Evolutionary conservation across 148 eudicot species (phyloP).

Genomic region (Vaccinium darrowii): DNA sequence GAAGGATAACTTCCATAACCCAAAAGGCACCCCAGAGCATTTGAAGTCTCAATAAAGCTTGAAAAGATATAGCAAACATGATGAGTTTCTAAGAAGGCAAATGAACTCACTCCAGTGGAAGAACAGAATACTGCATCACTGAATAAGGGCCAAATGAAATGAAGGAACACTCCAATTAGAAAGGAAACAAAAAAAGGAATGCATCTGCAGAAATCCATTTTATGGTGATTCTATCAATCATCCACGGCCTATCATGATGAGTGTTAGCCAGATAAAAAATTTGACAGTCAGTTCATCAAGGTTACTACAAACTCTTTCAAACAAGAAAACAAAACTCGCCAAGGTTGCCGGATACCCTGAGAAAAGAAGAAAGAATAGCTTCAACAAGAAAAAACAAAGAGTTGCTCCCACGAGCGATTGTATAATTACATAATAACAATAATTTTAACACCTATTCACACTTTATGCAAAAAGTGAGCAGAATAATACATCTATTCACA

Average conservation of each 20-base stretch:
- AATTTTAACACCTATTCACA: neutral
- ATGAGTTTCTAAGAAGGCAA: neutral
- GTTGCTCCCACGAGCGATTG: neutral
- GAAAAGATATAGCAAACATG: neutral
- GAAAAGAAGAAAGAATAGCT: neutral
- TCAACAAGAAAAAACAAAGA: neutral
- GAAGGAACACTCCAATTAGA: neutral
- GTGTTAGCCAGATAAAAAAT: neutral
- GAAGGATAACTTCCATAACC: neutral
- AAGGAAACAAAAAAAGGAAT: neutral
- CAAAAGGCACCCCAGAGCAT: neutral
- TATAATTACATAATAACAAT: neutral
- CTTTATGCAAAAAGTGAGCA: neutral
- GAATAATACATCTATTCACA: neutral
- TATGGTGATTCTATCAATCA: neutral
- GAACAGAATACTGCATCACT: neutral
- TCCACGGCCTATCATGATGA: neutral
- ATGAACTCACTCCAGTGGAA: neutral
- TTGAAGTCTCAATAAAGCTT: neutral
- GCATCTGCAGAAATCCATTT: neutral
- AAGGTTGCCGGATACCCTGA: neutral
- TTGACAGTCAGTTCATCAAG: neutral
- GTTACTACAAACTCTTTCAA: neutral
- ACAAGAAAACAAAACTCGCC: neutral
- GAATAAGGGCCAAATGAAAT: neutral